These are phyloP conservation scores for Dichomitus squalens DNA, from an alignment of 1,284 basidiomycete species.

Conservation along the genomic window DNA sequence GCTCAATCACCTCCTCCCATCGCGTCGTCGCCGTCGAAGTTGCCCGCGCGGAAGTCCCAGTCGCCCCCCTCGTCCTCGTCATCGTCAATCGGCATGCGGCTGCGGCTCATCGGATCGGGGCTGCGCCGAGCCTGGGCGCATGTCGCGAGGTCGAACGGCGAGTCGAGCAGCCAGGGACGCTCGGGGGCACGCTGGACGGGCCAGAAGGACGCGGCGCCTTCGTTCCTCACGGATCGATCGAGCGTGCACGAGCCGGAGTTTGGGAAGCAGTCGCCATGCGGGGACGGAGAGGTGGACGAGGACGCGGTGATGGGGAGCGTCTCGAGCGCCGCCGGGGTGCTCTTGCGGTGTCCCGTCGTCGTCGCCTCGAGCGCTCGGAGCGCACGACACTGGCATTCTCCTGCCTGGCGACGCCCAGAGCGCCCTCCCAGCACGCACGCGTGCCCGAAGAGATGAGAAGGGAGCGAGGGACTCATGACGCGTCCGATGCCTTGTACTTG, in stretches of 20 bases:
- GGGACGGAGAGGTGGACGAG: constrained; percentile 8
- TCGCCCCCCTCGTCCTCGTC: constrained; percentile 10
- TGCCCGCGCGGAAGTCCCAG: neutral
- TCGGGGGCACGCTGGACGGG: constrained; percentile 30
- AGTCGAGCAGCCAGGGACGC: constrained; percentile 32
- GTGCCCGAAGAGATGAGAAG: neutral
- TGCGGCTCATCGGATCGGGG: neutral
- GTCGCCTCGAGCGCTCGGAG: too few species aligned
- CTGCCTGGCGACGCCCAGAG: constrained; percentile 1
- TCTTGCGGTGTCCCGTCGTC: constrained; percentile 27
- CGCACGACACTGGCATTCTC: constrained; percentile 1
- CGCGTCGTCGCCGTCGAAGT: constrained; percentile 3
- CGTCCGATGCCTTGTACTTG: constrained; percentile 29
- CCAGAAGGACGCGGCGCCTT: constrained; percentile 1
- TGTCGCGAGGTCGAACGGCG: constrained; percentile 26
- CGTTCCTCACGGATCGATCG: neutral
- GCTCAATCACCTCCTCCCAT: constrained; percentile 15
- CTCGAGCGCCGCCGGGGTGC: constrained; percentile 28
- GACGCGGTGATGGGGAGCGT: constrained; percentile 7
- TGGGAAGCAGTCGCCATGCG: neutral
- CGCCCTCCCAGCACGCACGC: neutral
- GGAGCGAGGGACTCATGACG: constrained; percentile 25
- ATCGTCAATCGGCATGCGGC: constrained; percentile 5
- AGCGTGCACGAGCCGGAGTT: too few species aligned
- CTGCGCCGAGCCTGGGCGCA: constrained; percentile 12